phyloP scores from a whole-genome alignment of 2,329 filamentous ascomycete genomes.

The Microcyclosporella mali region DNA sequence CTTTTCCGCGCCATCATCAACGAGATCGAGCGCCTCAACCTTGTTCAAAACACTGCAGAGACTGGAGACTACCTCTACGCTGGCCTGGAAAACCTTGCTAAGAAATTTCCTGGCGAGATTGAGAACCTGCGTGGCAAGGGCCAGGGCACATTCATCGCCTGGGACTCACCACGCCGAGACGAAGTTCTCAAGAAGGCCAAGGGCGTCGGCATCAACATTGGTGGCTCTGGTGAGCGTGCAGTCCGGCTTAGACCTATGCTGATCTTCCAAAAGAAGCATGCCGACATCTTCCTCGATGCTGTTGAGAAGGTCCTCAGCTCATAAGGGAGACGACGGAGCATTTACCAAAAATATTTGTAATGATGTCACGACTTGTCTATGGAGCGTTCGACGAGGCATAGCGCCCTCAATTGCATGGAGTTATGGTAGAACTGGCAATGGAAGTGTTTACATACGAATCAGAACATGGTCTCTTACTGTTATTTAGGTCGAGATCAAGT shows the following conservation, averaged over 20 bases:
- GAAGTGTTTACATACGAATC: no score
- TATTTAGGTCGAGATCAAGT: no score
- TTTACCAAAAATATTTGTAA: background rate
- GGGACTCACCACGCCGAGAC: slow-evolving; percentile 75
- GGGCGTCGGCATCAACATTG: slow-evolving; percentile 76
- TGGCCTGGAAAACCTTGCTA: slow-evolving; percentile 60
- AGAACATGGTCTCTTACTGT: no score
- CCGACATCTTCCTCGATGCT: slow-evolving; percentile 66
- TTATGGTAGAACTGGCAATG: no score
- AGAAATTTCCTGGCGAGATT: slow-evolving; percentile 70
- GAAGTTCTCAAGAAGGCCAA: slow-evolving; percentile 74
- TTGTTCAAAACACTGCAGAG: slow-evolving; percentile 72
- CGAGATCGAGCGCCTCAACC: slow-evolving; percentile 67
- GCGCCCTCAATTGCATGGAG: no score
- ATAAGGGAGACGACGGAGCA: slow-evolving; percentile 9
- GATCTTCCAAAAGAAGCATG: slow-evolving; percentile 86
- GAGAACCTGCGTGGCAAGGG: slow-evolving; percentile 79
- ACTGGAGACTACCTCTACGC: slow-evolving; percentile 73
- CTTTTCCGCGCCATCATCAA: slow-evolving; percentile 81
- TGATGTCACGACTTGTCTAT: background rate
- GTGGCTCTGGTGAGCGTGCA: slow-evolving; percentile 68
- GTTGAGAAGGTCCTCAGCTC: slow-evolving; percentile 31
- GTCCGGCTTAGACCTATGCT: slow-evolving; percentile 84
- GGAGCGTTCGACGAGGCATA: background rate
- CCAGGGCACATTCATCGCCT: slow-evolving; percentile 87